phyloP scores from a whole-genome alignment of 805 yeast genomes.

The Hanseniaspora pseudoguilliermondii region DNA sequence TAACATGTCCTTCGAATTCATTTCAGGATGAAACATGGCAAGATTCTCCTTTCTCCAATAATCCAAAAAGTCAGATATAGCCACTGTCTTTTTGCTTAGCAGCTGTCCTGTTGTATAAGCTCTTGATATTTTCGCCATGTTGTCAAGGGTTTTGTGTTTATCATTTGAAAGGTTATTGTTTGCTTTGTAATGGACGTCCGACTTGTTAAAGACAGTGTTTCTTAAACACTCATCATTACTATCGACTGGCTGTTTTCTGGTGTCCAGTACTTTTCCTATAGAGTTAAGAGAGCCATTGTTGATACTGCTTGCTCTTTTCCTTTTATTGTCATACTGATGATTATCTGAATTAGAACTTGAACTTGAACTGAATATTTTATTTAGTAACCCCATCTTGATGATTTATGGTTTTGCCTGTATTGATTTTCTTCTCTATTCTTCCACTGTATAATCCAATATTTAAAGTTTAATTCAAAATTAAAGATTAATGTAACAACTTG shows the following conservation, averaged over 20 bases:
- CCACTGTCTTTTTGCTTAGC: background rate
- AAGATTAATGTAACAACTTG: no score
- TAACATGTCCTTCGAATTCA: background rate
- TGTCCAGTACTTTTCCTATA: background rate
- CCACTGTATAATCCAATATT: no score
- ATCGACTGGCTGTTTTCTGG: background rate
- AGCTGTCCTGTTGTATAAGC: slow-evolving; percentile 7
- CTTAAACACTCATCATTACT: background rate
- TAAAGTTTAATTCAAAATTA: no score
- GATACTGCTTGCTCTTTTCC: slow-evolving; percentile 1
- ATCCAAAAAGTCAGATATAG: slow-evolving; percentile 1
- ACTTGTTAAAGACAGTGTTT: background rate
- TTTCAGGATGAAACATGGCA: slow-evolving; percentile 5
- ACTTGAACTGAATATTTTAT: slow-evolving; percentile 2
- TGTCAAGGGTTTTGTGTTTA: background rate
- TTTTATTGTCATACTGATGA: background rate
- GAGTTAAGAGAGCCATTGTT: background rate
- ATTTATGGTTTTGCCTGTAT: background rate
- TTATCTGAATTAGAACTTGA: background rate
- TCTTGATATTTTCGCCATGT: background rate
- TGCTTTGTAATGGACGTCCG: background rate
- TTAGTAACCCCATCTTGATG: slow-evolving; percentile 6
- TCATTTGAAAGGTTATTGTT: background rate
- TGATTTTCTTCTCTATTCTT: background rate
- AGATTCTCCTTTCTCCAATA: slow-evolving; percentile 10